Conservation (phyloP, 176 grass and related monocot genomes). For the Zoysia japonica region DNA sequence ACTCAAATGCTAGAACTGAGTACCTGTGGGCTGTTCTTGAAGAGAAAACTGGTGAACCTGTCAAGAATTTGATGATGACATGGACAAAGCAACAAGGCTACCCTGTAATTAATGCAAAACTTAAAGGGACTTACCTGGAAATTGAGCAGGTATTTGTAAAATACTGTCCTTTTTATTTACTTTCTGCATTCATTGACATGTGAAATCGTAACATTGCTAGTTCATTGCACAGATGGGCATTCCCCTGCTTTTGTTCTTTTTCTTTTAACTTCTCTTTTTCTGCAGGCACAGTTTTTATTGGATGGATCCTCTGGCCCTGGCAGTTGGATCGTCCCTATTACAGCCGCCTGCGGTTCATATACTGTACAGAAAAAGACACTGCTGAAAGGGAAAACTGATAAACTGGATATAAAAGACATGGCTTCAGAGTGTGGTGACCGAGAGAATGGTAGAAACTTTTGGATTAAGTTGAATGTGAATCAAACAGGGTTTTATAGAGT, state of each 20-base stretch:
- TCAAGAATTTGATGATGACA: conserved; percentile 74
- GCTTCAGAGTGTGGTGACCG: conserved; percentile 35
- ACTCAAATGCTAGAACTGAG: conserved; percentile 92
- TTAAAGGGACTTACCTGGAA: conserved; percentile 58
- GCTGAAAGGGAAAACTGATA: conserved; percentile 66
- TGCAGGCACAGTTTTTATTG: conserved; percentile 82
- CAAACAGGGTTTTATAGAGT: conserved; percentile 91
- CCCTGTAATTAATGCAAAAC: conserved; percentile 67
- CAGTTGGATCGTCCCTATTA: conserved; percentile 84
- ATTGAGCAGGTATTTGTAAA: conserved; percentile 69
- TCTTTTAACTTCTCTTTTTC: conserved; percentile 28
- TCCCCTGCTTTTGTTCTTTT: not conserved
- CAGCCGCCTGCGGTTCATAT: conserved; percentile 59
- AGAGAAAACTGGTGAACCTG: conserved; percentile 80
- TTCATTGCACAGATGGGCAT: not conserved
- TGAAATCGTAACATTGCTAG: not conserved
- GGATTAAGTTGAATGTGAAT: conserved; percentile 81
- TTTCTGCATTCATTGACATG: conserved; percentile 20
- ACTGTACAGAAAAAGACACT: conserved; percentile 55
- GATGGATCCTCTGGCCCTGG: conserved; percentile 61
- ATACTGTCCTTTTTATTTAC: conserved; percentile 6
- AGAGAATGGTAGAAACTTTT: conserved; percentile 52
- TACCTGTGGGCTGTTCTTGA: conserved; percentile 92
- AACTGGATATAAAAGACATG: conserved; percentile 51
- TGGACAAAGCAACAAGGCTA: conserved; percentile 98